Base-by-base conservation (phyloP, 139 green algal genomes). In the Micromonas pusilla region DNA sequence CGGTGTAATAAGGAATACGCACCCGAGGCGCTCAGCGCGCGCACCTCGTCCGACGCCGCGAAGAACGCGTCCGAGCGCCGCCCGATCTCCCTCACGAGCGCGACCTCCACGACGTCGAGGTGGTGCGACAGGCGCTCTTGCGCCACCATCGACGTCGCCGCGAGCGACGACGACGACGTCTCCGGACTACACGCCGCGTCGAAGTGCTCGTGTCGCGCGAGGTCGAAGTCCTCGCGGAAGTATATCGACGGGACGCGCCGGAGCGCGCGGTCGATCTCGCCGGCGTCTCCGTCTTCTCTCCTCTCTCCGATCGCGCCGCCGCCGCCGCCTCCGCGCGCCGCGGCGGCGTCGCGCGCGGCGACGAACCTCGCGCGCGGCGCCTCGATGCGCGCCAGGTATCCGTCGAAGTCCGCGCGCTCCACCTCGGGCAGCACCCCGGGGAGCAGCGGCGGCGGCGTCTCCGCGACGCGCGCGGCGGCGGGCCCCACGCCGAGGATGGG, bases 111-210 rank as follows among this genome's bases (percentile, higher is more conserved):
- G 0, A 85, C 36, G 68, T 88, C 84, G 20, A 88, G 63, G 72
- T 88, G 83, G 33, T 83, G 70, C 1, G 63, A 79, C 25, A 88
- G 74, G 16, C 80, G 77, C 52, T 87, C 79, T 77, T 87, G 83
- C 26, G 37, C 25, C 1, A 21, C n/a, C 68, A 63, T 34, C 68
- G 37, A 20, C 21, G 16, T 37, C 16, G 16, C 9, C 45, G 31
- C 31, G 20, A 20, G 63, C n/a, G 3, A 70, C 63, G 63, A 39
- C 31, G 63, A 39, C 63, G 63, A 39, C 6, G 63, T 70, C 63
- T 57, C 45, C 9, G 45, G 45, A 16, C 45, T 16, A 33, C 26
- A 72, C 65, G 65, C 65, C 4, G 4, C 3, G 13, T 13, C 3
- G 65, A 72, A 72, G n/a, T 20, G 3, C n/a, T 38, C 65, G 3